Conservation (phyloP, 345 rosid genomes). For the Pistacia atlantica region DNA sequence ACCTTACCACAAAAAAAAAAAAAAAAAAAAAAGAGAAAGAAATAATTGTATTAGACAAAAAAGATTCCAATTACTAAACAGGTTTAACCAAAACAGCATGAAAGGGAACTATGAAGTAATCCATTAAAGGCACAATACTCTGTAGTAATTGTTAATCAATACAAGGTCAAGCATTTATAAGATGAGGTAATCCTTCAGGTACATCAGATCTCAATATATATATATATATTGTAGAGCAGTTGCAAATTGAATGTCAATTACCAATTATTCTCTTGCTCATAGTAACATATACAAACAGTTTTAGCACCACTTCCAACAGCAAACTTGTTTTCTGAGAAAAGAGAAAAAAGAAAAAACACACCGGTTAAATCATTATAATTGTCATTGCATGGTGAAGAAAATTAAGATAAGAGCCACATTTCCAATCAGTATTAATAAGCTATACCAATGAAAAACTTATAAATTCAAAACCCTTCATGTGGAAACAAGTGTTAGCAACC, state of each 20-base stretch:
- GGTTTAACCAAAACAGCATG: background rate
- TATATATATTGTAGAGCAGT: too few species aligned
- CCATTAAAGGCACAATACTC: background rate
- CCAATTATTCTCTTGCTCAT: conserved; percentile 99
- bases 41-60: background rate
- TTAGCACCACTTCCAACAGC: conserved; percentile 99
- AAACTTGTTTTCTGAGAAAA: conserved; percentile 79
- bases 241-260: conserved; percentile 29
- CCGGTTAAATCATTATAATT: background rate
- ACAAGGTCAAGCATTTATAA: background rate
- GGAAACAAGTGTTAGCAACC: background rate
- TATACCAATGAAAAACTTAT: background rate
- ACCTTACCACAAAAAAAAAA: background rate
- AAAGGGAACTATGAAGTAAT: background rate
- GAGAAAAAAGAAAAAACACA: background rate
- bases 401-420: background rate
- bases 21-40: background rate
- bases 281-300: conserved; percentile 96
- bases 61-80: background rate
- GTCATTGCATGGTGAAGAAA: background rate
- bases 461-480: background rate
- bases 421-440: background rate
- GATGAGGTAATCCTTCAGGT: background rate
- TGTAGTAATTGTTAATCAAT: background rate
- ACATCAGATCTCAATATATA: background rate